phyloP scores from a whole-genome alignment of 371 early-diverging fungal species.

The Mortierella sp. region DNA sequence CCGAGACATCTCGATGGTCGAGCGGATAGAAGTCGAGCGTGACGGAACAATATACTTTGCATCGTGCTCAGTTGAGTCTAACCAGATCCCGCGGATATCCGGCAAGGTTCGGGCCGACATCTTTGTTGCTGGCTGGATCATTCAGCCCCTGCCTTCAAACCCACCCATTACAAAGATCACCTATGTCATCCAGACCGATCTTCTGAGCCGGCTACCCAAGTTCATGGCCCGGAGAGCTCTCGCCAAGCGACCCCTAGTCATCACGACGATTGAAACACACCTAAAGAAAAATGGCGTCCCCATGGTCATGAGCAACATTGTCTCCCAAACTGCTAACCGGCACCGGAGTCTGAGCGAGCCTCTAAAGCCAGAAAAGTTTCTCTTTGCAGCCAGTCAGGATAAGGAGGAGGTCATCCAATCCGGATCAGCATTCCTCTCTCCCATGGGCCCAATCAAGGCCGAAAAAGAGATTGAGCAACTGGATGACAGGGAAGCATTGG shows the following conservation, averaged over 20 bases:
- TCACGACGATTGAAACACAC: constrained; percentile 68
- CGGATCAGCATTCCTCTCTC: constrained; percentile 45
- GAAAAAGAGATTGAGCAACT: constrained; percentile 24
- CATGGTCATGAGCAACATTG: constrained; percentile 40
- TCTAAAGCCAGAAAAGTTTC: constrained; percentile 39
- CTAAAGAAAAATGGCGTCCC: constrained; percentile 68
- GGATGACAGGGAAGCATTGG: constrained; percentile 28
- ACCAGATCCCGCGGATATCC: constrained; percentile 64
- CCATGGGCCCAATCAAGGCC: constrained; percentile 24
- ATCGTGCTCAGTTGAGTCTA: constrained; percentile 70
- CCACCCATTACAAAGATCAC: constrained; percentile 71
- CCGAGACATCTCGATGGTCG: constrained; percentile 70
- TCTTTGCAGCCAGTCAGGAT: constrained; percentile 20
- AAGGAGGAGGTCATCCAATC: constrained; percentile 31
- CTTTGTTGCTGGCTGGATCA: constrained; percentile 72
- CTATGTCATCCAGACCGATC: constrained; percentile 61
- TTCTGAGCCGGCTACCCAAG: constrained; percentile 70
- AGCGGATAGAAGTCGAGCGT: constrained; percentile 66
- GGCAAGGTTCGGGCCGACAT: constrained; percentile 67
- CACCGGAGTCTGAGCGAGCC: constrained; percentile 51
- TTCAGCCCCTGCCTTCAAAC: constrained; percentile 61
- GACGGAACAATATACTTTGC: constrained; percentile 74
- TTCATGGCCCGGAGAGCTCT: constrained; percentile 71
- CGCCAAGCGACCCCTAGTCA: constrained; percentile 70
- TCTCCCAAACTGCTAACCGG: constrained; percentile 36